These are phyloP conservation scores for Pachysolen tannophilus DNA, from an alignment of 805 yeast species.

Conservation along the genomic window DNA sequence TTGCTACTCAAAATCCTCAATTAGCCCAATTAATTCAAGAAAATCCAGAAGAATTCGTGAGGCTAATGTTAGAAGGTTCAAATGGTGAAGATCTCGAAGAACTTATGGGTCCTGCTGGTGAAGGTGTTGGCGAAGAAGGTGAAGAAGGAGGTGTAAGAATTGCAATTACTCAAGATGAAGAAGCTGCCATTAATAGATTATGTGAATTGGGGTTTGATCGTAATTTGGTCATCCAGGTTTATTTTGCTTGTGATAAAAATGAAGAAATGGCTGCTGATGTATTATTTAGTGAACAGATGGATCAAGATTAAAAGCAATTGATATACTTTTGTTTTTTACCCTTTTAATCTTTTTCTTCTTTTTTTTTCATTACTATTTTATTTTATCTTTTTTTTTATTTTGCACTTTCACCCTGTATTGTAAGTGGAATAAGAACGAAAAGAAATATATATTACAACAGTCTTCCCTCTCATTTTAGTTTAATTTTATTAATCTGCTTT, in stretches of 20 bases:
- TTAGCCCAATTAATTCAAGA: slow-evolving; percentile 70
- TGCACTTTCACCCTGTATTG: too few relatives aligned
- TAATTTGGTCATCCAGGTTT: slow-evolving; percentile 81
- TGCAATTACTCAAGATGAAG: slow-evolving; percentile 71
- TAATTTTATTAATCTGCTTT: background rate
- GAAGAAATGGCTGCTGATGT: slow-evolving; percentile 96
- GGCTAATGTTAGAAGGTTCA: slow-evolving; percentile 59
- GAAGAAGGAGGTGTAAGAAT: slow-evolving; percentile 39
- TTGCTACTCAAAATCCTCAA: slow-evolving; percentile 78
- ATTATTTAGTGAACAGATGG: slow-evolving; percentile 55
- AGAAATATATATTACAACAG: too few relatives aligned
- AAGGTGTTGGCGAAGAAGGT: slow-evolving; percentile 29
- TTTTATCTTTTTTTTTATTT: too few relatives aligned
- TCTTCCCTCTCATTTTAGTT: too few relatives aligned
- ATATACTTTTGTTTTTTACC: background rate
- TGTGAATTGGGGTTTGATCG: slow-evolving; percentile 93
- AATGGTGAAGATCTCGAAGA: slow-evolving; percentile 41
- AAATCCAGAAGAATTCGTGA: slow-evolving; percentile 85
- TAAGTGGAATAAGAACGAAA: too few relatives aligned
- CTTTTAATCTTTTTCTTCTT: background rate
- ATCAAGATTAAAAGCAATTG: slow-evolving; percentile 5
- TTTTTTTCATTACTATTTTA: too few relatives aligned
- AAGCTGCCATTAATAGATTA: slow-evolving; percentile 80
- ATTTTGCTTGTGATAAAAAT: slow-evolving; percentile 95
- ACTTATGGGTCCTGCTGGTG: slow-evolving; percentile 29